Evolutionary conservation across 2,329 filamentous ascomycete genomes (phyloP).

Genomic region (Diaporthe sp.): DNA sequence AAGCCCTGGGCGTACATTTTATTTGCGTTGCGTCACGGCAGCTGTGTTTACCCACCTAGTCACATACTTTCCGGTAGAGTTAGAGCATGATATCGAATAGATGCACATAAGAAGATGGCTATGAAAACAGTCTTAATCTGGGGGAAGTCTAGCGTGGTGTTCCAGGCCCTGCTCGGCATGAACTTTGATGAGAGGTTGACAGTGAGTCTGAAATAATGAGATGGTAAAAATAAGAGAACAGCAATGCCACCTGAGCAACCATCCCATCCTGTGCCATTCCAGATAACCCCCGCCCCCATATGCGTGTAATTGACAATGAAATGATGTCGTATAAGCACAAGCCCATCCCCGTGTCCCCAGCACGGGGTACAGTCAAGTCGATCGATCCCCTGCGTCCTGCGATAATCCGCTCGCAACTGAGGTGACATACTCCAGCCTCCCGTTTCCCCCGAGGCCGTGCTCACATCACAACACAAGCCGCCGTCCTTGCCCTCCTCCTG

Average conservation of each 20-base stretch:
- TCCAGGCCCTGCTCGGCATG: neutral
- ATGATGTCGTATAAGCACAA: conserved; percentile 6
- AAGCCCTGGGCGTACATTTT: neutral
- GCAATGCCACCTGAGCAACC: neutral
- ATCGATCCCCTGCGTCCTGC: neutral
- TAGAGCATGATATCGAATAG: conserved; percentile 17
- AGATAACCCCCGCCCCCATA: conserved; percentile 16
- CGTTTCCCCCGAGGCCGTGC: neutral
- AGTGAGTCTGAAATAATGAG: neutral
- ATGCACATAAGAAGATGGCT: conserved; percentile 25
- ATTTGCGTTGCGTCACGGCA: neutral
- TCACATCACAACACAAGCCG: conserved; percentile 47
- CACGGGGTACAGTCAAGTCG: neutral
- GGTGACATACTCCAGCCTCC: neutral
- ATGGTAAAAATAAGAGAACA: neutral
- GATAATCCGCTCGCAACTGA: neutral
- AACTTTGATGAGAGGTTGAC: neutral
- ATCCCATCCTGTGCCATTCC: conserved; percentile 6
- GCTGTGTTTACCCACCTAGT: neutral
- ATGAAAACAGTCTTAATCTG: conserved; percentile 12
- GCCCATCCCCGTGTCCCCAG: neutral
- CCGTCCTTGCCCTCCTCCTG: conserved; percentile 59
- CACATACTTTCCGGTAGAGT: conserved; percentile 12
- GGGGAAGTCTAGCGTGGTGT: conserved; percentile 22
- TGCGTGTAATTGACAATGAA: conserved; percentile 13